phyloP scores from a whole-genome alignment of 164 flowering plant species.

The Tetracentron sinense region DNA sequence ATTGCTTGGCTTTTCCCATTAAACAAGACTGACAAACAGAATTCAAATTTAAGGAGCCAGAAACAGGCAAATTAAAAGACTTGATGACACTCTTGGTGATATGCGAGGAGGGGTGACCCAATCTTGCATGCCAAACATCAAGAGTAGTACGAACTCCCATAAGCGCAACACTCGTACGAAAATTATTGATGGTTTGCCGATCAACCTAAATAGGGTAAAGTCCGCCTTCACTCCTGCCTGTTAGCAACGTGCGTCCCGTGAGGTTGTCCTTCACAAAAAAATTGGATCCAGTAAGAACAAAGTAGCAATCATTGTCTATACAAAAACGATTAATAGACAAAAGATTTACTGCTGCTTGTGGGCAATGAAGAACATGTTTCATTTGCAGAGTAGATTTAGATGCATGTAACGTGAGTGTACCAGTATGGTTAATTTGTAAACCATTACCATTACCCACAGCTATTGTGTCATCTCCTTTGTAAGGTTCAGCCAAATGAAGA shows the following conservation, averaged over 20 bases:
- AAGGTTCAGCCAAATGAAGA: conserved; percentile 1
- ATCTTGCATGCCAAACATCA: conserved; percentile 8
- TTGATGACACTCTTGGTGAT: neutral
- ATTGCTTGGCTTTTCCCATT: conserved; percentile 8
- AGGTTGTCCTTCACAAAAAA: conserved; percentile 8
- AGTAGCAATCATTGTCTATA: conserved; percentile 3
- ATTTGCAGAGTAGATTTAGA: neutral
- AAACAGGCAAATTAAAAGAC: neutral
- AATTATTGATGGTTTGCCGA: neutral
- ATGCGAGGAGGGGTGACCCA: conserved; percentile 4
- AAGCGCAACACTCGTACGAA: neutral
- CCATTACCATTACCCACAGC: conserved; percentile 9
- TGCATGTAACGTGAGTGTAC: neutral
- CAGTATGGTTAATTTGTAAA: conserved; percentile 3
- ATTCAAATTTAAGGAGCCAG: conserved; percentile 3
- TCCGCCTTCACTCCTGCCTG: conserved; percentile 3
- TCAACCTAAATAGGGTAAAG: conserved; percentile 1
- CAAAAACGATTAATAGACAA: conserved; percentile 5
- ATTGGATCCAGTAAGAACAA: conserved; percentile 2
- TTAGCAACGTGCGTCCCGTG: conserved; percentile 2
- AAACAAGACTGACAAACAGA: neutral
- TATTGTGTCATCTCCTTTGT: conserved; percentile 2
- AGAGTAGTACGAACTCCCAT: neutral
- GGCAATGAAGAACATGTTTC: conserved; percentile 3
- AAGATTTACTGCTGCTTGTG: conserved; percentile 4